Evolutionary conservation across 176 grass and related monocot species (phyloP).

Genomic region (Tillandsia fasciculata): DNA sequence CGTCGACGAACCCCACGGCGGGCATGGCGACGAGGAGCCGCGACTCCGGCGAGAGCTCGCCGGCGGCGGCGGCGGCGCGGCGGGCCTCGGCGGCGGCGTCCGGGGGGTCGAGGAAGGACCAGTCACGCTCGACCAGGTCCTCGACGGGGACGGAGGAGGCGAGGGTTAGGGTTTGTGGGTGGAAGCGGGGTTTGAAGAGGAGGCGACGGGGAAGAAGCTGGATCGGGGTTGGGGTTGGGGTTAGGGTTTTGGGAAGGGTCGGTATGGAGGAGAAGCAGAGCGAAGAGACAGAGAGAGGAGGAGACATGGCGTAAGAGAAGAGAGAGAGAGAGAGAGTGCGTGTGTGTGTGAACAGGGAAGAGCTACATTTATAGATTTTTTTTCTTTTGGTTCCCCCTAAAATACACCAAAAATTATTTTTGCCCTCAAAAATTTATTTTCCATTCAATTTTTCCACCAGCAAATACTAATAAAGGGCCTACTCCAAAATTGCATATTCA

Average conservation of each 20-base stretch:
- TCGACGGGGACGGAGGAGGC: slow-evolving; percentile 31
- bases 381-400: too few relatives aligned
- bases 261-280: slow-evolving; percentile 1
- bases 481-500: too few relatives aligned
- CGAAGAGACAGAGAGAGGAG: slow-evolving; percentile 25
- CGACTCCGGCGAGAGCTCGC: slow-evolving; percentile 30
- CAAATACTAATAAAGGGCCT: too few relatives aligned
- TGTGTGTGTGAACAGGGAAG: too few relatives aligned
- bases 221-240: background rate
- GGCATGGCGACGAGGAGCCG: slow-evolving; percentile 58
- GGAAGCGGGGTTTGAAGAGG: background rate
- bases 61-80: slow-evolving; percentile 36
- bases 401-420: too few relatives aligned
- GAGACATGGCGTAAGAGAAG: background rate
- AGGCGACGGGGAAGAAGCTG: background rate
- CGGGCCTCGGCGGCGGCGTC: background rate
- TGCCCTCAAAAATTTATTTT: too few relatives aligned
- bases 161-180: slow-evolving; percentile 13
- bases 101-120: slow-evolving; percentile 61
- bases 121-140: slow-evolving; percentile 73
- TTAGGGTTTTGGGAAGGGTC: background rate
- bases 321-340: background rate
- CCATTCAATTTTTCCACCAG: too few relatives aligned
- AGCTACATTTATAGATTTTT: too few relatives aligned
- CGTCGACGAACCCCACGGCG: slow-evolving; percentile 41